Percentiles rank a stretch among this genome's conserved stretches.
Evolutionary conservation across 1,284 basidiomycete species (phyloP).

Genomic region (Takashimella tepidaria): DNA sequence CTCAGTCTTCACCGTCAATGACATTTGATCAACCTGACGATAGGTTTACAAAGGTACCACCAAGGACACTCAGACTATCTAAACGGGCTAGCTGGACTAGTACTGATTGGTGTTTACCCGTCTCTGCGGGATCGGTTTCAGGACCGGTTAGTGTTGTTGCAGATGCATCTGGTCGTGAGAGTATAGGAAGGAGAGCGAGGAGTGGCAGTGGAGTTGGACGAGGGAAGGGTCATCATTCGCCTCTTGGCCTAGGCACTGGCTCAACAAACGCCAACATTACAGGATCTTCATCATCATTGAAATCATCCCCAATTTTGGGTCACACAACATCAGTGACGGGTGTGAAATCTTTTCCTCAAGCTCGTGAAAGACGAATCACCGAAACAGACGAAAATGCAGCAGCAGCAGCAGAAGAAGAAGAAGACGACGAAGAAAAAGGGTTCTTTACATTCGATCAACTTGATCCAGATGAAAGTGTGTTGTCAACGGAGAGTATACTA

Average conservation of each 20-base stretch:
- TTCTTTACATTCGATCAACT: no score
- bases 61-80: constrained; percentile 26
- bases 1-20: not conserved
- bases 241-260: no score
- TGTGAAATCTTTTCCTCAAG: constrained; percentile 7
- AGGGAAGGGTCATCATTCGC: no score
- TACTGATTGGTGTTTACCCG: constrained; percentile 6
- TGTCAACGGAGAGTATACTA: not conserved
- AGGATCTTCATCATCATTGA: no score
- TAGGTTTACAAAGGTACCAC: constrained; percentile 37
- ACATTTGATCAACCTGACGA: constrained; percentile 20
- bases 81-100: constrained; percentile 25
- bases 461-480: constrained; percentile 2
- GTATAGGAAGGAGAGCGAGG: no score
- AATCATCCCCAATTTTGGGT: no score
- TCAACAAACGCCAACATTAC: no score
- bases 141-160: no score
- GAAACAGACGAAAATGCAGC: constrained; percentile 18
- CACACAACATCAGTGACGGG: not conserved
- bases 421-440: constrained; percentile 12
- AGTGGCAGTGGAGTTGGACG: no score
- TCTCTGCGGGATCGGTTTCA: not conserved
- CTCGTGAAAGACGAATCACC: constrained; percentile 22
- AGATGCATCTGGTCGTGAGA: no score
- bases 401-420: no score